Evolutionary conservation across 2,329 filamentous ascomycete genomes (phyloP), one percentile per base, ranked within the genome.

Genomic region (Xylaria polymorpha): DNA sequence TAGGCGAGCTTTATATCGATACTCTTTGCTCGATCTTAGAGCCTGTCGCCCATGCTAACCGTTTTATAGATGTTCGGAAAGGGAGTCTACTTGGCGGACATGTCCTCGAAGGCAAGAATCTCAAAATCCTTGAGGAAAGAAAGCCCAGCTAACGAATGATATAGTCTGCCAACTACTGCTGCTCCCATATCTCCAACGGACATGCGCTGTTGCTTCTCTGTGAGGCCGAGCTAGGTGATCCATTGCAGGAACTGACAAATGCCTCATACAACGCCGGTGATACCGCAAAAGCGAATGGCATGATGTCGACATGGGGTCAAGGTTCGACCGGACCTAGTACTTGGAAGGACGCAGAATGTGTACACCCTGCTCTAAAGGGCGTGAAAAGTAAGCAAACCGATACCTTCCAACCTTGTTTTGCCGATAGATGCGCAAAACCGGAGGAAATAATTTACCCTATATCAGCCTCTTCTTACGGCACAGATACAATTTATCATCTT

Each of bases 21-120:
- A 41, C 7, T 10, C 6, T 9, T 55, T 46, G 29, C 58, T 55
- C 48, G 9, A n/a, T 25, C 20, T 55, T 32, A 25, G 15, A 51
- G 55, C 14, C 4, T 29, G 37, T 56, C 22, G 94, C 35, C 9
- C 4, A 46, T 68, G 39, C 68, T 70, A 44, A 70, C 60, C 7
- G 25, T 25, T 29, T 48, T 35, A 59, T 44, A 95, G 82, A 95
- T 95, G 92, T 97, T 97, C 73, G 94, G 91, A 66, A 97, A 97
- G 80, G 94, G 94, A 53, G 92, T 97, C 56, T 97, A 97, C 77
- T 86, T 97, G 1, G 93, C 93, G 2, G 93, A 97, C 75, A 94
- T 94, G 85, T 91, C 89, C 0, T 91, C 88, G 77, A 97, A 97
- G 61, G 76, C 70, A 63, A 71, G 72, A 64, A 43, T 12, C 14